A percentile compares a stretch with the other conserved stretches of the same genome.
Conservation (phyloP, 78 protist species). For the Dictyostelium brefeldianum region DNA sequence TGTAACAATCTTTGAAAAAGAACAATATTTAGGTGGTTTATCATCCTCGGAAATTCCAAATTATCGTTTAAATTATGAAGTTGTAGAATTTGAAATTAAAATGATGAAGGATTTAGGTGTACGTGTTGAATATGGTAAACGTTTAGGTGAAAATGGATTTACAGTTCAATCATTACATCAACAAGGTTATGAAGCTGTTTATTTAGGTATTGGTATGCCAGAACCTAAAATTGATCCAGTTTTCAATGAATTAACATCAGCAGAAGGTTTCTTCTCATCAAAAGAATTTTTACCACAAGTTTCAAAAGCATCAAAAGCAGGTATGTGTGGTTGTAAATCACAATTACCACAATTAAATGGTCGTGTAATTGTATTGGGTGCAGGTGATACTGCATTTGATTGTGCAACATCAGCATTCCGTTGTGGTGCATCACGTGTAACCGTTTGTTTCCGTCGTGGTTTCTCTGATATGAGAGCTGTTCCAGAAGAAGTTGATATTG, state of each 20-base stretch:
- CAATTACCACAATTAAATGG: slow-evolving; percentile 90
- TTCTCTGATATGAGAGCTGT: slow-evolving; percentile 94
- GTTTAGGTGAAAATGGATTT: slow-evolving; percentile 82
- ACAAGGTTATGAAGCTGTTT: slow-evolving; percentile 91
- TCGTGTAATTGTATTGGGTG: slow-evolving; percentile 97
- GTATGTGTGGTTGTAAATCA: slow-evolving; percentile 91
- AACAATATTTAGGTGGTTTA: slow-evolving; percentile 94
- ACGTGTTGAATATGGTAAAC: slow-evolving; percentile 78
- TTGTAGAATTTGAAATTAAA: slow-evolving; percentile 92
- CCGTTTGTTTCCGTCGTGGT: slow-evolving; percentile 92
- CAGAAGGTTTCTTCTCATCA: slow-evolving; percentile 90
- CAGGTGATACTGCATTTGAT: slow-evolving; percentile 99
- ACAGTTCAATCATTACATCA: slow-evolving; percentile 86
- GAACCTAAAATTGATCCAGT: slow-evolving; percentile 80
- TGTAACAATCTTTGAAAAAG: slow-evolving; percentile 94
- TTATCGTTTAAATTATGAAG: slow-evolving; percentile 95
- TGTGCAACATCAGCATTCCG: slow-evolving; percentile 97
- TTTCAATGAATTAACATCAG: slow-evolving; percentile 71
- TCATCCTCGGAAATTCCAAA: slow-evolving; percentile 94
- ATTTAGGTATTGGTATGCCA: slow-evolving; percentile 94
- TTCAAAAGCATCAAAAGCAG: slow-evolving; percentile 91
- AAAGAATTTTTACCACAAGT: slow-evolving; percentile 93
- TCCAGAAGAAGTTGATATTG: slow-evolving; percentile 94
- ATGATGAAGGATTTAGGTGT: slow-evolving; percentile 97
- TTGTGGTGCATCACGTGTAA: slow-evolving; percentile 95